Evolutionary conservation across 305 asterid genomes (phyloP).

Genomic region (Vinca major): DNA sequence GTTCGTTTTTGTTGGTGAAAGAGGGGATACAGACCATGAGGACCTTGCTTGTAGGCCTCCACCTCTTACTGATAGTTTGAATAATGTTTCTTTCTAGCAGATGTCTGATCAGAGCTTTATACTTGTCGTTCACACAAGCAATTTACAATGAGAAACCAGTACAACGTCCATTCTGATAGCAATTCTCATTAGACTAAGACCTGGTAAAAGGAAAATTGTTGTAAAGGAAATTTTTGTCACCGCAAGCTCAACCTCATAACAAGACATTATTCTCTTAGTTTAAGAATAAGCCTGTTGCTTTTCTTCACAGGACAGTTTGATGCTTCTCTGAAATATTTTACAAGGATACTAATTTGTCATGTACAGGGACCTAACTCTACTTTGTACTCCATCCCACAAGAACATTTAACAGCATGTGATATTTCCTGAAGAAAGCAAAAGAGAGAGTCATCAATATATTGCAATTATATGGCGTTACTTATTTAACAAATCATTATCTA

Average conservation of each 20-base stretch:
- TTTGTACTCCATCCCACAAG: conserved; percentile 62
- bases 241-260: background rate
- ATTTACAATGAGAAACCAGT: background rate
- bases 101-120: background rate
- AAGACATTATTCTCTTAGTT: background rate
- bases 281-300: background rate
- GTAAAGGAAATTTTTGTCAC: conserved; percentile 7
- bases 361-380: conserved; percentile 33
- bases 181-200: background rate
- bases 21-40: too few relatives aligned
- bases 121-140: background rate
- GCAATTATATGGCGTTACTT: background rate
- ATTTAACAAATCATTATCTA: background rate
- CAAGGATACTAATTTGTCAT: conserved; percentile 18
- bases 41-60: too few relatives aligned
- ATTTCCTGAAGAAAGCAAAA: conserved; percentile 42
- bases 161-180: background rate
- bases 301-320: conserved; percentile 17
- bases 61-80: background rate
- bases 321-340: conserved; percentile 14
- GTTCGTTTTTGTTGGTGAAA: too few relatives aligned
- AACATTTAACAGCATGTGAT: conserved; percentile 46
- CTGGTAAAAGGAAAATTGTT: background rate
- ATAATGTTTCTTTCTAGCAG: background rate
- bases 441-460: background rate